Evolutionary conservation across 352 stramenopile species (phyloP).

Genomic region (Phytophthora nicotianae): DNA sequence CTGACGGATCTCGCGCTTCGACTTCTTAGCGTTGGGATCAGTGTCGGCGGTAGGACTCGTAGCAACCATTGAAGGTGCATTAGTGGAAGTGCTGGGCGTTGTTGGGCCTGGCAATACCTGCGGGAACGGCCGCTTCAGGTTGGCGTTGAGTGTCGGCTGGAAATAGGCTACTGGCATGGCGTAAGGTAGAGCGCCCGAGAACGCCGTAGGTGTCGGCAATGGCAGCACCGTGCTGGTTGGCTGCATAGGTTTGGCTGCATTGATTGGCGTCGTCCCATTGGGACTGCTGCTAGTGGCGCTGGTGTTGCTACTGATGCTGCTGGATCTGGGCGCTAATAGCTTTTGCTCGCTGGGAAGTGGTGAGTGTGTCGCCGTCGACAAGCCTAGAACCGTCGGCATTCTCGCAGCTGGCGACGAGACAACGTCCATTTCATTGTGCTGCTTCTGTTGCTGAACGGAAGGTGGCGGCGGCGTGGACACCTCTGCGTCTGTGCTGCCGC

Average conservation of each 20-base stretch:
- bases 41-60: constrained; percentile 14
- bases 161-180: constrained; percentile 73
- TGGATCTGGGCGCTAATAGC: constrained; percentile 17
- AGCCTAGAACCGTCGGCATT: constrained; percentile 11
- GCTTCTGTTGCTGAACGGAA: constrained; percentile 28
- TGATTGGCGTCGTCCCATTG: constrained; percentile 1
- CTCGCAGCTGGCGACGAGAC: constrained; percentile 27
- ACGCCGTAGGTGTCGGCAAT: constrained; percentile 7
- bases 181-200: constrained; percentile 50
- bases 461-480: constrained; percentile 49
- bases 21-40: constrained; percentile 56
- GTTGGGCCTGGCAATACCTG: constrained; percentile 44
- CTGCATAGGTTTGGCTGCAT: constrained; percentile 9
- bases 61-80: neutral
- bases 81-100: neutral
- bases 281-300: neutral
- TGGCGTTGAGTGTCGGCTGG: constrained; percentile 32
- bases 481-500: constrained; percentile 56
- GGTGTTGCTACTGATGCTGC: neutral
- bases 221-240: constrained; percentile 12
- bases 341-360: constrained; percentile 31
- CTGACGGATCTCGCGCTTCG: constrained; percentile 82
- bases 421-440: constrained; percentile 9
- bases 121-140: constrained; percentile 62
- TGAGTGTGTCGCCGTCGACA: constrained; percentile 19